A percentile compares a stretch with the other conserved stretches of the same genome.
Conservation (phyloP, 139 green algal species). For the Coelastrella sp. region DNA sequence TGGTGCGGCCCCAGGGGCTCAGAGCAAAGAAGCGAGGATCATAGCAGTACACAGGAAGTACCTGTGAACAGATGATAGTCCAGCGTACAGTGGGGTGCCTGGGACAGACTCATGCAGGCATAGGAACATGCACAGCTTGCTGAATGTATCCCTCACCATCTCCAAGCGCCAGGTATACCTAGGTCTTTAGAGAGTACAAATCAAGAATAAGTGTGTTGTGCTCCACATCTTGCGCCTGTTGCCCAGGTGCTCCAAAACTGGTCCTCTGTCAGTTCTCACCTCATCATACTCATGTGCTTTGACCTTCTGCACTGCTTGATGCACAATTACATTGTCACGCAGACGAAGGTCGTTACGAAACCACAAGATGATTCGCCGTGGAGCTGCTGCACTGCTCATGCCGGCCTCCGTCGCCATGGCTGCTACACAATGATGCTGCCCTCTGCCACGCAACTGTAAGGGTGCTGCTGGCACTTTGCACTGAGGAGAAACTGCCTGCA, state of each 20-base stretch:
- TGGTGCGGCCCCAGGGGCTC: conserved; percentile 51
- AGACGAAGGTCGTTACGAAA: conserved; percentile 93
- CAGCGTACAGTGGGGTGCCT: background rate
- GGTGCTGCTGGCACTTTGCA: background rate
- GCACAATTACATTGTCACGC: conserved; percentile 86
- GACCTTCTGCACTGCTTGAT: conserved; percentile 71
- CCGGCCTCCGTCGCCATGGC: conserved; percentile 8
- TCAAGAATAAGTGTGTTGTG: background rate
- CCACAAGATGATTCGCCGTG: conserved; percentile 81
- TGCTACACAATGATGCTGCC: conserved; percentile 6
- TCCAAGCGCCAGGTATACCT: too few species aligned
- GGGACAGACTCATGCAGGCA: too few species aligned
- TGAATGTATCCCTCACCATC: too few species aligned
- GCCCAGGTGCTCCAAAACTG: background rate
- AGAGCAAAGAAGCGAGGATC: conserved; percentile 83
- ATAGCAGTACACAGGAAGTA: conserved; percentile 95
- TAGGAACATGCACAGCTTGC: too few species aligned
- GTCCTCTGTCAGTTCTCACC: conserved; percentile 55
- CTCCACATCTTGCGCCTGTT: background rate
- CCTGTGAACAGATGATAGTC: conserved; percentile 51
- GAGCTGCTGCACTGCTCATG: background rate
- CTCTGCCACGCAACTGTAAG: conserved; percentile 24
- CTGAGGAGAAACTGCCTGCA: background rate
- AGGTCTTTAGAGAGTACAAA: too few species aligned
- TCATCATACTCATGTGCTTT: conserved; percentile 62